A percentile compares a stretch with the other conserved stretches of the same genome.
phyloP scores from a whole-genome alignment of 495 filamentous ascomycete species.

The Emericellopsis terricola region DNA sequence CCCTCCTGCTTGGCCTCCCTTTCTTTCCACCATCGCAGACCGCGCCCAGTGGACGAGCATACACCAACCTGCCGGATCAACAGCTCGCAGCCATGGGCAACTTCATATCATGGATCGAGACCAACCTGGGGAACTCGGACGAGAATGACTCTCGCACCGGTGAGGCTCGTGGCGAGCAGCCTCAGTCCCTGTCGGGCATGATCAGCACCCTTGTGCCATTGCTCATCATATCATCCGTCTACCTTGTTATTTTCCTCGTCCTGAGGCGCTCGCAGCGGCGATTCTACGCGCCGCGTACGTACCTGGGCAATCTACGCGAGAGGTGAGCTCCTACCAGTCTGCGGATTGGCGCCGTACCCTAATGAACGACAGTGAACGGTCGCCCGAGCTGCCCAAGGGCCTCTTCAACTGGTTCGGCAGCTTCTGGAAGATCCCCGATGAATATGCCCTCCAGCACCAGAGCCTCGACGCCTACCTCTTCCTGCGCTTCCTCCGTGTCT shows the following conservation, averaged over 20 bases:
- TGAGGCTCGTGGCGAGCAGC: no score
- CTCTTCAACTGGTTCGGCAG: conserved; percentile 55
- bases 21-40: no score
- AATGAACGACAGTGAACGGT: conserved; percentile 34
- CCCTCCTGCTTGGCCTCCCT: no score
- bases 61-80: no score
- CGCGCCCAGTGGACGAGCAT: no score
- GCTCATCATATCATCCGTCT: conserved; percentile 40
- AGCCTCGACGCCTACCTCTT: conserved; percentile 80
- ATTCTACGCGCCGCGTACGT: conserved; percentile 78
- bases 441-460: conserved; percentile 73
- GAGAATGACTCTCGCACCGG: no score
- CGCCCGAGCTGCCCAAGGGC: conserved; percentile 49
- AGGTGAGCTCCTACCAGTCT: conserved; percentile 22
- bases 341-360: neutral
- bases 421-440: conserved; percentile 68
- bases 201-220: conserved; percentile 57
- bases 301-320: conserved; percentile 54
- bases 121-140: no score
- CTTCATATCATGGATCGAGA: no score
- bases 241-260: conserved; percentile 56
- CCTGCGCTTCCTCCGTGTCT: conserved; percentile 66
- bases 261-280: conserved; percentile 54
- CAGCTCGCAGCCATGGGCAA: no score
- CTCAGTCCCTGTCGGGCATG: conserved; percentile 16